Percentiles rank a stretch among this genome's conserved stretches.
These are phyloP conservation scores for Fraxinus angustifolia DNA, from an alignment of 305 asterid genomes.

Conservation along the genomic window DNA sequence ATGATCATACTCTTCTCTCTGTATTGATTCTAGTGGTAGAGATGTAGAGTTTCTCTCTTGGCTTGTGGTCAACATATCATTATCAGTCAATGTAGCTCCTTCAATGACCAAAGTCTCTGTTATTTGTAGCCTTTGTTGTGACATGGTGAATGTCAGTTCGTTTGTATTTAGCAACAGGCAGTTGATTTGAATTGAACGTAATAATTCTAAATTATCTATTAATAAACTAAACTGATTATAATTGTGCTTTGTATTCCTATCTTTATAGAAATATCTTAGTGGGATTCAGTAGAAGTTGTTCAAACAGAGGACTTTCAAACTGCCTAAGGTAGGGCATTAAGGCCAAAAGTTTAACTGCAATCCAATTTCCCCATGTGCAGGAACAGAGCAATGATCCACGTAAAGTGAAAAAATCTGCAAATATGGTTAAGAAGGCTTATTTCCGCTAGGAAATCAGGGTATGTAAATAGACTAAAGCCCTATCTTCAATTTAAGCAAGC, in stretches of 20 bases:
- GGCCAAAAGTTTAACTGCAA: not conserved
- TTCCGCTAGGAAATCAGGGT: slow-evolving; percentile 11
- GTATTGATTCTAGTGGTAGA: not conserved
- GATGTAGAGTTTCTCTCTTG: not conserved
- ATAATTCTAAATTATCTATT: not conserved
- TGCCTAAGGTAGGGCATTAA: not conserved
- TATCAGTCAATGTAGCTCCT: not conserved
- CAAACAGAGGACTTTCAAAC: not conserved
- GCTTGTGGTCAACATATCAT: not conserved
- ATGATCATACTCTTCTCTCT: not conserved
- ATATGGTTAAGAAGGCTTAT: slow-evolving; percentile 7
- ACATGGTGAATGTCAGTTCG: not conserved
- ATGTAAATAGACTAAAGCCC: slow-evolving; percentile 3
- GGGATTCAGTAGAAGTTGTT: not conserved
- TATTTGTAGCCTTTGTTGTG: not conserved
- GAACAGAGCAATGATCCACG: not conserved
- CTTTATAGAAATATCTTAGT: not conserved
- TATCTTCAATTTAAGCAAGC: not conserved
- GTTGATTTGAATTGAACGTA: not conserved
- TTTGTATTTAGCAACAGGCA: not conserved
- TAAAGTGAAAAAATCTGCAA: slow-evolving; percentile 8
- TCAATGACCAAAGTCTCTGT: not conserved
- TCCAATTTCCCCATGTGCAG: slow-evolving; percentile 2
- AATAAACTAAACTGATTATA: not conserved
- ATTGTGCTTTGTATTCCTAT: not conserved